Evolutionary conservation across 345 rosid genomes (phyloP).

Genomic region (Eucalyptus erythrocorys): DNA sequence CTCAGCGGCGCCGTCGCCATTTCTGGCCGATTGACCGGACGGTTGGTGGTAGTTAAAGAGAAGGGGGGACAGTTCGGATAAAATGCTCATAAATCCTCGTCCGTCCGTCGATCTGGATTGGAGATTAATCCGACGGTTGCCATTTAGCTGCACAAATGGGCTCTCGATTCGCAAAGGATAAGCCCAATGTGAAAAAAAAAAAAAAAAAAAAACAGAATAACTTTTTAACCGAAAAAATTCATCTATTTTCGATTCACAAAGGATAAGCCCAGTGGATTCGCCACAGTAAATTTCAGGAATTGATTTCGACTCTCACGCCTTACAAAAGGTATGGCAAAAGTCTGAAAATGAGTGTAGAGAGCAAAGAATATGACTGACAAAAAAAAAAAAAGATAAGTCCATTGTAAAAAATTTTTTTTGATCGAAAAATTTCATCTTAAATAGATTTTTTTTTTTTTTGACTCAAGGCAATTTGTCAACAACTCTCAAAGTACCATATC

Average conservation of each 20-base stretch:
- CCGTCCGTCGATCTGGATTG: background rate
- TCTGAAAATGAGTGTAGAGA: too few species aligned
- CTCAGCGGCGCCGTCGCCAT: constrained; percentile 10
- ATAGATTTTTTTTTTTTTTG: background rate
- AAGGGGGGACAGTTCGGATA: background rate
- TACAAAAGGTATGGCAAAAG: too few species aligned
- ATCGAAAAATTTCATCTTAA: background rate
- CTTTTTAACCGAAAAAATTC: background rate
- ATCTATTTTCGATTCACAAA: background rate
- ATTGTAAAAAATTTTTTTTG: too few species aligned
- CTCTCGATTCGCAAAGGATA: background rate
- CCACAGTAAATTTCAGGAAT: too few species aligned
- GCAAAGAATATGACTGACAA: too few species aligned
- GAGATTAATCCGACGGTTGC: background rate
- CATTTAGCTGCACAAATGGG: background rate
- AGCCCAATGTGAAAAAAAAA: background rate
- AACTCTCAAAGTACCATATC: background rate
- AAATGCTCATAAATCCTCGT: background rate
- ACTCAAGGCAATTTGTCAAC: background rate
- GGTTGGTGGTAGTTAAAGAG: background rate
- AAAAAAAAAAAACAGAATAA: too few species aligned
- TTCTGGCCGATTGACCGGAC: background rate
- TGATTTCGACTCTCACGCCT: too few species aligned
- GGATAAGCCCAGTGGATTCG: background rate
- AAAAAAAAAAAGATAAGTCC: too few species aligned